These are phyloP conservation scores for Babesia sp. DNA, from an alignment of 169 alveolate genomes.

Conservation along the genomic window DNA sequence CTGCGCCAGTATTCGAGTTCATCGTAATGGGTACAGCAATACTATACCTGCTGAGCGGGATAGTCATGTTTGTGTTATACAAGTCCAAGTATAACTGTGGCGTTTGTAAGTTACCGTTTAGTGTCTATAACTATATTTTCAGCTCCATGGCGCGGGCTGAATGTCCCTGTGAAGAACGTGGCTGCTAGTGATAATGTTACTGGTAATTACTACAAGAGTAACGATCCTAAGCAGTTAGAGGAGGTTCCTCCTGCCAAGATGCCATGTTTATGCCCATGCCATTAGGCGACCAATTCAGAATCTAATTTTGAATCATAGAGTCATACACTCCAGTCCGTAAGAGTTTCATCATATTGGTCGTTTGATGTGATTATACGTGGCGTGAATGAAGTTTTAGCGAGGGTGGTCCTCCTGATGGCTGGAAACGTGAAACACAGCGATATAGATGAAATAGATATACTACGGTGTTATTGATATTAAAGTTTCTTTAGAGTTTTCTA, in stretches of 20 bases:
- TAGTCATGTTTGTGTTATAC: conserved; percentile 25
- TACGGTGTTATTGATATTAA: no score
- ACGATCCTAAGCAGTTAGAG: conserved; percentile 3
- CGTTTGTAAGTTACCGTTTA: conserved; percentile 13
- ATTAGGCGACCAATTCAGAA: conserved; percentile 58
- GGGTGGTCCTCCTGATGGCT: no score
- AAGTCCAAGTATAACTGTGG: conserved; percentile 20
- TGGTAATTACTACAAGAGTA: conserved; percentile 6
- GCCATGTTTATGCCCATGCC: conserved; percentile 64
- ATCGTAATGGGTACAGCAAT: conserved; percentile 29
- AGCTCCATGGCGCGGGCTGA: conserved; percentile 65
- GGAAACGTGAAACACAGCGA: no score
- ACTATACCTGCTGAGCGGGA: conserved; percentile 44
- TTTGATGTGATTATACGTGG: no score
- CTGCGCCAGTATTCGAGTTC: conserved; percentile 35
- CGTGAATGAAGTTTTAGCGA: no score
- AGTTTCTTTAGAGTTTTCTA: no score
- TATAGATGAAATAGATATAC: no score
- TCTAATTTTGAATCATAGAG: conserved; percentile 48
- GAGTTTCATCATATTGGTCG: conserved; percentile 61
- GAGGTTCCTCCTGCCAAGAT: conserved; percentile 8
- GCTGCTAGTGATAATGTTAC: background rate
- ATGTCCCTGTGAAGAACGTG: conserved; percentile 9
- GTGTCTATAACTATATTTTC: background rate
- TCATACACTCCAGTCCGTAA: conserved; percentile 74